phyloP scores from a whole-genome alignment of 305 asterid genomes.

The Fraxinus floribunda region DNA sequence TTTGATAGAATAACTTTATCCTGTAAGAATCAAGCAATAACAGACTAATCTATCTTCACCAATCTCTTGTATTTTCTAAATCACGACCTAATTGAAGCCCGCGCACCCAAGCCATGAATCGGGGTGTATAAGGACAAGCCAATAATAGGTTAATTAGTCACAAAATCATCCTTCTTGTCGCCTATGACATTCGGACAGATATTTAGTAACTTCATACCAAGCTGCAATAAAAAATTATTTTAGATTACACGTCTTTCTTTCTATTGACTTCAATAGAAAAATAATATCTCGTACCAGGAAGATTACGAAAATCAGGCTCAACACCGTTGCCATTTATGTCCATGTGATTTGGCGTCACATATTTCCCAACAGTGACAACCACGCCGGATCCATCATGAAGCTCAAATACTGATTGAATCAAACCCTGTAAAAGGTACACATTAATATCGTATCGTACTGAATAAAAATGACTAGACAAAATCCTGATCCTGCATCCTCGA shows the following conservation, averaged over 20 bases:
- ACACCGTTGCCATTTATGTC: slow-evolving; percentile 92
- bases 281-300: slow-evolving; percentile 58
- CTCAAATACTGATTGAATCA: slow-evolving; percentile 96
- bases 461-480: neutral
- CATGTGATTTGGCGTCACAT: slow-evolving; percentile 82
- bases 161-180: slow-evolving; percentile 50
- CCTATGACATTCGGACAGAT: slow-evolving; percentile 68
- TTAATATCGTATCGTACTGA: neutral
- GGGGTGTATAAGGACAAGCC: neutral
- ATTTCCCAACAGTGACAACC: slow-evolving; percentile 92
- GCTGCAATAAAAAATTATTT: slow-evolving; percentile 45
- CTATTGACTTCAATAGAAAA: neutral
- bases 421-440: slow-evolving; percentile 51
- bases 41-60: neutral
- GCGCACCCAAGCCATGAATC: neutral
- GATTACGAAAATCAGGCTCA: slow-evolving; percentile 81
- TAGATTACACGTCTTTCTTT: neutral
- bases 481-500: neutral
- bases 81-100: neutral
- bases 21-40: neutral
- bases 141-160: neutral
- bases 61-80: neutral
- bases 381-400: slow-evolving; percentile 96
- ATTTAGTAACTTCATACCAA: slow-evolving; percentile 69
- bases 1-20: neutral